Evolutionary conservation across 1,284 basidiomycete genomes (phyloP).

Genomic region (Mixia osmundae): DNA sequence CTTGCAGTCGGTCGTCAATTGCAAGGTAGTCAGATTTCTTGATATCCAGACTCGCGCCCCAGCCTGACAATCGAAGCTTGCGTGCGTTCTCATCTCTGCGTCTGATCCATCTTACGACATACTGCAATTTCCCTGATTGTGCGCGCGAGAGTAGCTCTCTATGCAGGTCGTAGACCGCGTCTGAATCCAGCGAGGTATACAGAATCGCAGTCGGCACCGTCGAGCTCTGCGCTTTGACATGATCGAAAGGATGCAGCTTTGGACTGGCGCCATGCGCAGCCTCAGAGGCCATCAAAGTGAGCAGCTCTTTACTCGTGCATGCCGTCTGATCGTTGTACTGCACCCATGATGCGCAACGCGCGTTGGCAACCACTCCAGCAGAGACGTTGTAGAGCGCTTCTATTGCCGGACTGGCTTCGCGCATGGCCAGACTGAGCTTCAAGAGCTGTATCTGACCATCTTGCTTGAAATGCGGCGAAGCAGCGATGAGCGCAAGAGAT

Average conservation of each 20-base stretch:
- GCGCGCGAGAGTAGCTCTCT: not conserved
- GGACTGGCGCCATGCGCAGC: not conserved
- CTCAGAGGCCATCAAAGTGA: not conserved
- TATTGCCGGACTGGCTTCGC: slow-evolving; percentile 7
- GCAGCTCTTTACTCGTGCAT: not conserved
- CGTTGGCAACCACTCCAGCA: not conserved
- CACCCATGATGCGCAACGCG: not conserved
- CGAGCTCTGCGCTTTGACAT: not conserved
- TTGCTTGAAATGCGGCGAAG: not conserved
- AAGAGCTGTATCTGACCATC: slow-evolving; percentile 2
- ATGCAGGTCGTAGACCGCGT: slow-evolving; percentile 1
- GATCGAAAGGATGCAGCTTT: slow-evolving; percentile 5
- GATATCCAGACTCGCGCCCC: slow-evolving; percentile 70
- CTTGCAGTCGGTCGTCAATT: slow-evolving; percentile 52
- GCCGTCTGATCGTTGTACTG: not conserved
- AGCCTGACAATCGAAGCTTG: slow-evolving; percentile 30
- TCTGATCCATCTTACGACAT: slow-evolving; percentile 7
- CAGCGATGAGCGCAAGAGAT: slow-evolving; percentile 2
- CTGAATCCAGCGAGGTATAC: slow-evolving; percentile 3
- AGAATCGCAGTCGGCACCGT: slow-evolving; percentile 1
- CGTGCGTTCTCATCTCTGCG: too few species aligned
- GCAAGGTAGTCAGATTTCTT: slow-evolving; percentile 96
- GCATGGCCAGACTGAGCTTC: slow-evolving; percentile 5
- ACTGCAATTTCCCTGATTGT: not conserved
- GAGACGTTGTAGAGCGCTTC: slow-evolving; percentile 7